Evolutionary conservation across 179 eudicot genomes (phyloP).

Genomic region (Spinacia oleracea): DNA sequence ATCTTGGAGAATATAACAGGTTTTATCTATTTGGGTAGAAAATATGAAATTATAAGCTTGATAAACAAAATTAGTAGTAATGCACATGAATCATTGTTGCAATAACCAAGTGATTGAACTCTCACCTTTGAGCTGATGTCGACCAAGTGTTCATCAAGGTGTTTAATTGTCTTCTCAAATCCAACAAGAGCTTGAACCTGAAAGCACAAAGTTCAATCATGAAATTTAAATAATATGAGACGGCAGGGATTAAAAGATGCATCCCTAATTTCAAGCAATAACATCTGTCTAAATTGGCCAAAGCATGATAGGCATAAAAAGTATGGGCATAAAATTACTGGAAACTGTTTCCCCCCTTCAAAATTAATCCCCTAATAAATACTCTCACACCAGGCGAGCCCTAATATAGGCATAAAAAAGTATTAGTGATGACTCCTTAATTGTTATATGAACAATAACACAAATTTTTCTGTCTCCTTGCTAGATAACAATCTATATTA

Average conservation of each 20-base stretch:
- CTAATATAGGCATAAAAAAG: too few species aligned
- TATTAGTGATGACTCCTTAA: neutral
- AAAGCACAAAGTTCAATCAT: constrained; percentile 16
- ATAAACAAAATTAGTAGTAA: too few species aligned
- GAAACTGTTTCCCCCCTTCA: too few species aligned
- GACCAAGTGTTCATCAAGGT: constrained; percentile 91
- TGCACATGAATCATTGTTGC: neutral
- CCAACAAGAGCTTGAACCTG: constrained; percentile 97
- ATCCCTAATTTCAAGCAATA: neutral
- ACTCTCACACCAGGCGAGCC: neutral
- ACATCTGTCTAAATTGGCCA: neutral
- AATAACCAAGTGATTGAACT: constrained; percentile 26
- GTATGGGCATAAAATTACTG: too few species aligned
- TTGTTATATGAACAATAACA: neutral
- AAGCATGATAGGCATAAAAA: too few species aligned
- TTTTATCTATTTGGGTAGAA: neutral
- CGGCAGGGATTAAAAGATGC: neutral
- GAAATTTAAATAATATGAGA: neutral
- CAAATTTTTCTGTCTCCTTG: neutral
- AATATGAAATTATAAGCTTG: neutral
- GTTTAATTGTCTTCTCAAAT: constrained; percentile 89
- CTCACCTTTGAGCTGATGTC: constrained; percentile 72
- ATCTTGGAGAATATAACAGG: neutral
- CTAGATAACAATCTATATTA: neutral
- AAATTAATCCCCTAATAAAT: too few species aligned